phyloP scores from a whole-genome alignment of 2,329 filamentous ascomycete species.

The Ophiostoma himal-ulmi region DNA sequence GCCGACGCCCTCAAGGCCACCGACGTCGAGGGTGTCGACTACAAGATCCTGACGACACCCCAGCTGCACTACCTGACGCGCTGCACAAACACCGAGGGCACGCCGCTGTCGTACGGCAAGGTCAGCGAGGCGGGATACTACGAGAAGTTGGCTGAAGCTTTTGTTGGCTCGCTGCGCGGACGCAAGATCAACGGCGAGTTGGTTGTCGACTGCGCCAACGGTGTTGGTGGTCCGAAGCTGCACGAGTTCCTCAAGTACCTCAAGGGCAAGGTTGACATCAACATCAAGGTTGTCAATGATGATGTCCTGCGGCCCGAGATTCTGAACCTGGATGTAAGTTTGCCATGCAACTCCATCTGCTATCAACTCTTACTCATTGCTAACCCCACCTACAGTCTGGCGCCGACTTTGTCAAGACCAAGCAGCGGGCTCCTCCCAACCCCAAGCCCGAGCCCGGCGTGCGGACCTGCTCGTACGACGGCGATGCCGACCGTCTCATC shows the following conservation, averaged over 20 bases:
- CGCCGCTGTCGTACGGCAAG: conserved; percentile 79
- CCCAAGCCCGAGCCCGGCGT: conserved; percentile 71
- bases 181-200: conserved; percentile 68
- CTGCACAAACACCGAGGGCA: conserved; percentile 87
- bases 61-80: conserved; percentile 95
- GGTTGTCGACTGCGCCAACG: conserved; percentile 92
- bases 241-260: conserved; percentile 79
- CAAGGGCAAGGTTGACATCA: conserved; percentile 56
- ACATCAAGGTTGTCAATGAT: conserved; percentile 87
- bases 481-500: conserved; percentile 90
- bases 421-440: conserved; percentile 78
- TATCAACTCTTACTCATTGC: conserved; percentile 42
- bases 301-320: conserved; percentile 84
- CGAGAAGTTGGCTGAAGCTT: conserved; percentile 80
- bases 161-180: conserved; percentile 73
- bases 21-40: conserved; percentile 70
- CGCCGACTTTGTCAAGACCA: conserved; percentile 96
- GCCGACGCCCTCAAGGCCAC: conserved; percentile 73
- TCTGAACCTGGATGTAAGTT: conserved; percentile 64
- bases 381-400: conserved; percentile 58
- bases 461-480: conserved; percentile 86
- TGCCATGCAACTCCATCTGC: background rate
- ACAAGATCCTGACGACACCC: conserved; percentile 90
- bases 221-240: conserved; percentile 89
- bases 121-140: conserved; percentile 91